phyloP scores from a whole-genome alignment of 805 yeast species.

The Candida pseudoglaebosa region DNA sequence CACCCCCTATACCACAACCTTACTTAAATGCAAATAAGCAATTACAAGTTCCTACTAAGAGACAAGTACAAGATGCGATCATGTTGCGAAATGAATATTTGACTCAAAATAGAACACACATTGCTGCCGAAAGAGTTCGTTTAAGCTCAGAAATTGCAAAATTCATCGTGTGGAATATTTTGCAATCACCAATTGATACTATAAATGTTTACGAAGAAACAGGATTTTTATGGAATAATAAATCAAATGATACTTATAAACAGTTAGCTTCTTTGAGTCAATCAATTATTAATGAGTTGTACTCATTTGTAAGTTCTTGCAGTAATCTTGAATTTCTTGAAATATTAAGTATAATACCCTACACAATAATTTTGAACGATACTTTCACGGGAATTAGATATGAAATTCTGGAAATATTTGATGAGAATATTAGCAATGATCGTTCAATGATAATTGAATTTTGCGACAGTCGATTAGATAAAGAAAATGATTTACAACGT shows the following conservation, averaged over 20 bases:
- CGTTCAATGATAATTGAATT: constrained; percentile 14
- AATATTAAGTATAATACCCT: constrained; percentile 13
- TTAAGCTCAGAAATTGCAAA: constrained; percentile 32
- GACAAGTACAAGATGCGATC: constrained; percentile 26
- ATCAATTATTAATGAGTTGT: constrained; percentile 17
- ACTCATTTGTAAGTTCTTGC: constrained; percentile 13
- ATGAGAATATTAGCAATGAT: constrained; percentile 7
- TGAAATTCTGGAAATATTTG: constrained; percentile 3
- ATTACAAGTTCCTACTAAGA: constrained; percentile 34
- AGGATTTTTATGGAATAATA: constrained; percentile 20
- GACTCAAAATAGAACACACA: constrained; percentile 33
- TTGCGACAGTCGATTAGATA: constrained; percentile 14
- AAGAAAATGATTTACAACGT: constrained; percentile 2
- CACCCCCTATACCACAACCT: constrained; percentile 43
- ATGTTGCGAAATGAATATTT: constrained; percentile 35
- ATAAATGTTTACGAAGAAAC: constrained; percentile 20
- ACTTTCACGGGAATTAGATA: neutral
- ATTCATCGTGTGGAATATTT: constrained; percentile 25
- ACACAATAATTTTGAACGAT: constrained; percentile 6
- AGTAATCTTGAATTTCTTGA: constrained; percentile 9
- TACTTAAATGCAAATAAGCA: constrained; percentile 39
- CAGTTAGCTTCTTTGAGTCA: constrained; percentile 13
- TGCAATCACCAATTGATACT: constrained; percentile 15
- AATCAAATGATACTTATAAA: constrained; percentile 4
- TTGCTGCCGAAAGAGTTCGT: constrained; percentile 40